Conservation (phyloP, 2,329 filamentous ascomycete species). For the Trichoderma oligosporum region DNA sequence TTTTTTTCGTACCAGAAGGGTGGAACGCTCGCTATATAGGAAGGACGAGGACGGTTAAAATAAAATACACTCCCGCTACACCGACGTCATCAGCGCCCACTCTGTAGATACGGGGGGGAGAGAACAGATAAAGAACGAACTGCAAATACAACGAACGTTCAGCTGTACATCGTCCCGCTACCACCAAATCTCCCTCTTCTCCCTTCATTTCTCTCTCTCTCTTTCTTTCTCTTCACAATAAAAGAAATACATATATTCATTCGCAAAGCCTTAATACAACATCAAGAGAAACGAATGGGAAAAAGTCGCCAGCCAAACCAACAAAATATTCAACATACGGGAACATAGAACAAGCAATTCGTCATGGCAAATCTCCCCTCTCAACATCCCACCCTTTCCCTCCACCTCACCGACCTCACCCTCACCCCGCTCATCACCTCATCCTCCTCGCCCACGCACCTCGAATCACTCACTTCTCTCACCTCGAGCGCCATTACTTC, state of each 20-base stretch:
- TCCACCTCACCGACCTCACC: slow-evolving; percentile 56
- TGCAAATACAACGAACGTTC: background rate
- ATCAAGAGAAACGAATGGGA: background rate
- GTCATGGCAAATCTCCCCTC: slow-evolving; percentile 40
- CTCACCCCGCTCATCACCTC: slow-evolving; percentile 57
- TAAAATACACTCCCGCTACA: slow-evolving; percentile 3
- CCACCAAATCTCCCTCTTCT: background rate
- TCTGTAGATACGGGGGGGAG: background rate
- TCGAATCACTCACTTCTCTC: slow-evolving; percentile 50
- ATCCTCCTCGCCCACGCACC: slow-evolving; percentile 41
- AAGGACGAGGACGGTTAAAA: background rate
- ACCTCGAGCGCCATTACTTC: slow-evolving; percentile 51
- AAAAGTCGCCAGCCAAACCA: background rate
- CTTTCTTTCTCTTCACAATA: too few species aligned
- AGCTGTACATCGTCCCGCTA: background rate
- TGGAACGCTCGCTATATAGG: background rate
- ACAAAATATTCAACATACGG: background rate
- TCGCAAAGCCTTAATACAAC: too few species aligned
- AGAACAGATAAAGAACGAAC: background rate
- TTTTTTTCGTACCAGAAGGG: background rate
- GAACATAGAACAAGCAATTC: background rate
- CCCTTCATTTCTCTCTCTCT: too few species aligned
- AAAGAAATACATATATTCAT: too few species aligned
- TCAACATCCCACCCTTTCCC: slow-evolving; percentile 49
- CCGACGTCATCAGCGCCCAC: slow-evolving; percentile 18